Conservation (phyloP, 306 rosid genomes). For the Styphnolobium japonicum region DNA sequence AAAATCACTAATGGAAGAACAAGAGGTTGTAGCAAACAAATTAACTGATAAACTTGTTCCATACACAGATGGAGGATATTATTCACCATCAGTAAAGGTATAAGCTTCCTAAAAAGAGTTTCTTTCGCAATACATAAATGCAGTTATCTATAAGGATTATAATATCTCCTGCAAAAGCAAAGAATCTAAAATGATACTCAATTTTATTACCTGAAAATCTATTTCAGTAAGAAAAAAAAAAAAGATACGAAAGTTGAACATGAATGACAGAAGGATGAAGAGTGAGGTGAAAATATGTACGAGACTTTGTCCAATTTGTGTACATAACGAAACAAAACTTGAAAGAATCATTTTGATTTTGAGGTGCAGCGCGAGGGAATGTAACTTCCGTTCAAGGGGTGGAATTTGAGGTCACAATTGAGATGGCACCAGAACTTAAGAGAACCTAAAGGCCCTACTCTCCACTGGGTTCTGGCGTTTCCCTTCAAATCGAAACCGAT, state of each 20-base stretch:
- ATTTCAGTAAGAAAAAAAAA: background rate
- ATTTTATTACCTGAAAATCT: slow-evolving; percentile 26
- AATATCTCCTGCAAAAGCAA: slow-evolving; percentile 35
- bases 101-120: slow-evolving; percentile 18
- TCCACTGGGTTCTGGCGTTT: slow-evolving; percentile 53
- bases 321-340: slow-evolving; percentile 13
- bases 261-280: background rate
- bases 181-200: slow-evolving; percentile 26
- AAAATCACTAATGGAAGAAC: background rate
- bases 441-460: slow-evolving; percentile 61
- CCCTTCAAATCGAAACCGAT: slow-evolving; percentile 59
- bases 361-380: slow-evolving; percentile 57
- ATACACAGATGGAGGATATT: background rate
- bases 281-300: background rate
- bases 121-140: background rate
- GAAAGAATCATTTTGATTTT: slow-evolving; percentile 42
- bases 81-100: slow-evolving; percentile 1
- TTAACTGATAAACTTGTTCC: background rate
- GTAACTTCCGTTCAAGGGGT: slow-evolving; percentile 55
- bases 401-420: slow-evolving; percentile 64
- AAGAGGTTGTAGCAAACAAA: background rate
- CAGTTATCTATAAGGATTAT: slow-evolving; percentile 20
- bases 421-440: slow-evolving; percentile 52
- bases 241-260: background rate
- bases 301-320: background rate